These are phyloP conservation scores for Podaxis sp. DNA, from an alignment of 768 basidiomycete genomes.

Conservation along the genomic window DNA sequence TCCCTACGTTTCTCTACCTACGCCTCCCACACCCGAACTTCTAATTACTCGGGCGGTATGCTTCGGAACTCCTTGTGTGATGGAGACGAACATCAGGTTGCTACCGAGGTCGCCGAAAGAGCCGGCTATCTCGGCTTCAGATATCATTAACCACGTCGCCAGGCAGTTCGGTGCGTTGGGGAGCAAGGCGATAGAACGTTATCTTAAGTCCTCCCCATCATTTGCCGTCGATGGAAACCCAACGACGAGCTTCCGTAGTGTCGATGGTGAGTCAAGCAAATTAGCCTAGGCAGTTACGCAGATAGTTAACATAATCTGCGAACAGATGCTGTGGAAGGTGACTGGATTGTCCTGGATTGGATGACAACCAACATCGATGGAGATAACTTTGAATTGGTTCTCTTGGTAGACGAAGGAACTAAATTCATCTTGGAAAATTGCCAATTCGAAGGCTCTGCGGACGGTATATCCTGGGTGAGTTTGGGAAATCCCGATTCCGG, in stretches of 20 bases:
- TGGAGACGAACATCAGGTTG: conserved; percentile 49
- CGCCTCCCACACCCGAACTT: conserved; percentile 1
- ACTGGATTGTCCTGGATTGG: conserved; percentile 26
- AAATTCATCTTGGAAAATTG: conserved; percentile 16
- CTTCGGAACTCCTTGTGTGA: conserved; percentile 36
- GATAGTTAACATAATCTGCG: neutral
- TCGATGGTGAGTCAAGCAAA: conserved; percentile 32
- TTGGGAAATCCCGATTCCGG: neutral
- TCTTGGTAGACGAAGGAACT: conserved; percentile 23
- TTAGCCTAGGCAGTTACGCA: neutral
- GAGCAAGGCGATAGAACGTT: conserved; percentile 27
- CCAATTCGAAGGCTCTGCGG: conserved; percentile 13
- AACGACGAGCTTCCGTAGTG: conserved; percentile 47
- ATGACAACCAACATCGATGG: conserved; percentile 9
- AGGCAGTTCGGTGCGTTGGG: conserved; percentile 30
- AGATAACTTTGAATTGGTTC: conserved; percentile 18
- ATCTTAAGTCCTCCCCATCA: conserved; percentile 42
- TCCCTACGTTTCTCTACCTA: conserved; percentile 24
- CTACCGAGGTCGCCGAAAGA: conserved; percentile 29
- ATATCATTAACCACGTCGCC: conserved; percentile 41
- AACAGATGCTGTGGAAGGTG: conserved; percentile 24
- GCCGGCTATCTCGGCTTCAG: conserved; percentile 21
- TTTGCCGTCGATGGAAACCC: conserved; percentile 52
- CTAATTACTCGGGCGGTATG: conserved; percentile 34
- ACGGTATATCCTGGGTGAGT: conserved; percentile 18